Base-by-base conservation (phyloP, 495 filamentous ascomycete genomes). In the Penicillium paxilli region DNA sequence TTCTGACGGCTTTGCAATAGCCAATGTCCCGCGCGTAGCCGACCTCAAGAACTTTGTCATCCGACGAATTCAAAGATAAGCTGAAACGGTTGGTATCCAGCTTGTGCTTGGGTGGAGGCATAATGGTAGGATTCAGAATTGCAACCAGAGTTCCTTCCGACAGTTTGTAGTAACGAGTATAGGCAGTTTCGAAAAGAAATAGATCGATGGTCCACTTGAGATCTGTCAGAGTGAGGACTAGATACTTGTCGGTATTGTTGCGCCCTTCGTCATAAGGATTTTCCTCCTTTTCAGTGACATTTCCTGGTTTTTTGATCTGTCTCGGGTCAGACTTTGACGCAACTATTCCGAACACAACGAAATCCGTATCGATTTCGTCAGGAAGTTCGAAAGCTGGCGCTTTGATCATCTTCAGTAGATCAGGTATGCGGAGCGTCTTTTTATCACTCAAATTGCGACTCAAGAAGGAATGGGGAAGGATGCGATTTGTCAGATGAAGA, bases 161-260 rank as follows among this genome's bases (percentile, higher is more conserved):
- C 4, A 98, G 76, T 63, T 95, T 92, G 85, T 92, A 96, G 74
- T 91, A 97, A 33, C 86, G 85, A 4, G 90, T 86, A 64, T 96
- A 98, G 16, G 89, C 95, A 0, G 87, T 83, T 62, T 89, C 91
- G 66, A 99, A 99, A 24, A 99, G 83, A 62, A 88, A 97, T 22
- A 96, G 82, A 51, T 96, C 91, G 20, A 98, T 68, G 33, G 95
- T 90, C 88, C 87, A 98, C 60, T 89, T 87, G 6, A 98, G 77
- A 66, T 98, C 93, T 5, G 89, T 90, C 12, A 99, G 79, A 7
- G 82, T 86, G 35, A 99, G 76, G 2, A 88, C 89, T 92, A 99
- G 97, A 74, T 92, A 98, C 65, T 92, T 93, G 19, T 82, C 83
- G 16, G 73, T 80, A 10, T 82, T 79, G 45, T 85, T 80, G 24